Conservation (phyloP, 2,329 filamentous ascomycete genomes). For the Fusarium metavorans region DNA sequence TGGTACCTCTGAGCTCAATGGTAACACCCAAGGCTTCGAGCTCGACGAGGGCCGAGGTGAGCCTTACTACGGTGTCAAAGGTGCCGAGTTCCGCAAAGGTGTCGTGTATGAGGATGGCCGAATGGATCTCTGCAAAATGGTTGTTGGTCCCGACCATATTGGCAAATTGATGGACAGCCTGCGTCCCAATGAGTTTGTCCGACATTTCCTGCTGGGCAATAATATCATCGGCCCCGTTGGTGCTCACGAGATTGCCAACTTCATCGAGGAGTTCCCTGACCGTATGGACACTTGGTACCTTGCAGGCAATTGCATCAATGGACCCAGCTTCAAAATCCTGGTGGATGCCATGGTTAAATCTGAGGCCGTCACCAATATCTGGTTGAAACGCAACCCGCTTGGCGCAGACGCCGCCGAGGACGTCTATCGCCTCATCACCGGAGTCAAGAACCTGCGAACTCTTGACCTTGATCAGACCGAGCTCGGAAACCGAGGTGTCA, state of each 20-base stretch:
- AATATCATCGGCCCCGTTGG: slow-evolving; percentile 65
- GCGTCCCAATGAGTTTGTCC: slow-evolving; percentile 59
- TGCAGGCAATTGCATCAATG: slow-evolving; percentile 65
- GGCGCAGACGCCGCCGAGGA: slow-evolving; percentile 53
- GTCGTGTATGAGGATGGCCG: slow-evolving; percentile 64
- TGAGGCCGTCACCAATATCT: slow-evolving; percentile 60
- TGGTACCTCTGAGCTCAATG: slow-evolving; percentile 46
- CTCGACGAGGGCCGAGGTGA: slow-evolving; percentile 53
- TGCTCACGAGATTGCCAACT: slow-evolving; percentile 58
- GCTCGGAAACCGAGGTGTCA: slow-evolving; percentile 60
- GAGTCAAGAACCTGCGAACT: slow-evolving; percentile 58
- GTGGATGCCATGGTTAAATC: slow-evolving; percentile 59
- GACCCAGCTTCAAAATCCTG: slow-evolving; percentile 54
- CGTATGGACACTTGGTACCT: slow-evolving; percentile 68
- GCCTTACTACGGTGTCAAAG: slow-evolving; percentile 51
- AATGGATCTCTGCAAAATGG: slow-evolving; percentile 68
- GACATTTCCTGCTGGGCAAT: slow-evolving; percentile 66
- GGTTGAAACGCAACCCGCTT: slow-evolving; percentile 67
- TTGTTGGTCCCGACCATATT: slow-evolving; percentile 64
- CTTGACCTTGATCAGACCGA: slow-evolving; percentile 67
- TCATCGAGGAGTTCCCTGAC: slow-evolving; percentile 58
- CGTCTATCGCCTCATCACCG: slow-evolving; percentile 58
- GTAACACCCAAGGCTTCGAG: slow-evolving; percentile 41
- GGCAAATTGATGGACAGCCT: slow-evolving; percentile 62
- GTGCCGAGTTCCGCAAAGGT: slow-evolving; percentile 52